These are phyloP conservation scores for Ganoderma lingzhi DNA, from an alignment of 1,284 basidiomycete genomes.

Conservation along the genomic window DNA sequence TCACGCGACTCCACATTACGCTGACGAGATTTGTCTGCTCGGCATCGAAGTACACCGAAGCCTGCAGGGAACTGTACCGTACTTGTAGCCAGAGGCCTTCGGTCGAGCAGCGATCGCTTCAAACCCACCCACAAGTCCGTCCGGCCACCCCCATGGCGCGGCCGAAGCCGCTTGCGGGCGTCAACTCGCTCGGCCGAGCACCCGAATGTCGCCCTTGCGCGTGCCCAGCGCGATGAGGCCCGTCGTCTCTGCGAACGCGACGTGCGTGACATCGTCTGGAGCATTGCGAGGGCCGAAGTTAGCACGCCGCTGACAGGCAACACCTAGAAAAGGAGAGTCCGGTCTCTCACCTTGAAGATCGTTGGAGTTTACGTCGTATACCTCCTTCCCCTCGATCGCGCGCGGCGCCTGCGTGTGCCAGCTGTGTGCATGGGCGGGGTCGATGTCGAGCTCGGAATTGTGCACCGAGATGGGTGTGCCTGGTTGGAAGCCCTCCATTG, in stretches of 20 bases:
- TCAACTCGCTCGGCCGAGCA: conserved; percentile 32
- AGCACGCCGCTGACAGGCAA: neutral
- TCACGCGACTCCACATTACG: neutral
- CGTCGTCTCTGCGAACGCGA: conserved; percentile 55
- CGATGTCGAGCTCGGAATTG: conserved; percentile 14
- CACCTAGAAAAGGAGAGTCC: neutral
- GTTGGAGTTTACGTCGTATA: conserved; percentile 53
- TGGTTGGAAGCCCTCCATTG: conserved; percentile 7
- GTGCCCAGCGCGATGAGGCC: conserved; percentile 55
- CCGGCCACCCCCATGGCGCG: neutral
- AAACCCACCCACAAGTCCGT: conserved; percentile 14
- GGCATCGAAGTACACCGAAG: conserved; percentile 2
- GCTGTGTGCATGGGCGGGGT: conserved; percentile 4
- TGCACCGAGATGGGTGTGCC: conserved; percentile 32
- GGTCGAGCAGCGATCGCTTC: neutral
- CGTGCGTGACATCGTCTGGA: conserved; percentile 55
- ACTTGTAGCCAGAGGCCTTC: neutral
- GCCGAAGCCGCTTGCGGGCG: neutral
- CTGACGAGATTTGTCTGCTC: neutral
- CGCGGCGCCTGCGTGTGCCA: conserved; percentile 13
- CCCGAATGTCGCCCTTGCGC: conserved; percentile 48
- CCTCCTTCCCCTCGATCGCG: conserved; percentile 42
- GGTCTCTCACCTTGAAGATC: conserved; percentile 54
- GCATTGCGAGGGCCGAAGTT: neutral
- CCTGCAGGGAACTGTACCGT: neutral